Conservation (phyloP, 108 stramenopile species). For the Nitzschia palea region DNA sequence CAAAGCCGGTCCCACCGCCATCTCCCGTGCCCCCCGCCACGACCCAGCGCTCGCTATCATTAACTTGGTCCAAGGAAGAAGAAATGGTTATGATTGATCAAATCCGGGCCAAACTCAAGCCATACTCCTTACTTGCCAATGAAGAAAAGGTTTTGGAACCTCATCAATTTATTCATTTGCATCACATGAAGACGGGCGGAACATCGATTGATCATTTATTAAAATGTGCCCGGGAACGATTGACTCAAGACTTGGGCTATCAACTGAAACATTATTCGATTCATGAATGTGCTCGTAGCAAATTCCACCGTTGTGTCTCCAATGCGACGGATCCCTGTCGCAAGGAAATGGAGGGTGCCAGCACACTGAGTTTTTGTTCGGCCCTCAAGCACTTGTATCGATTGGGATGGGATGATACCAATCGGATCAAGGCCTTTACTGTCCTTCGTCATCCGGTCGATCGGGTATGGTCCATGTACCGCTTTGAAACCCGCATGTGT, state of each 20-base stretch:
- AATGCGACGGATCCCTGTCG: conserved; percentile 22
- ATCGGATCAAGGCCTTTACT: conserved; percentile 48
- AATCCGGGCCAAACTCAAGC: conserved; percentile 5
- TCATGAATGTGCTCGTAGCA: conserved; percentile 40
- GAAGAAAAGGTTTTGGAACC: conserved; percentile 21
- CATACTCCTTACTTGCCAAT: not conserved
- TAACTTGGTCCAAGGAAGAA: conserved; percentile 3
- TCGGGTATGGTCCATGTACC: conserved; percentile 81
- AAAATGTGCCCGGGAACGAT: conserved; percentile 53
- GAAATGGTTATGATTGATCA: conserved; percentile 2
- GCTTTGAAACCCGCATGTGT: conserved; percentile 62
- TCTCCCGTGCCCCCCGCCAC: not conserved
- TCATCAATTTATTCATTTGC: conserved; percentile 79
- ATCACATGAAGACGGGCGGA: conserved; percentile 81
- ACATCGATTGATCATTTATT: conserved; percentile 59
- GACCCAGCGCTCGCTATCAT: not conserved
- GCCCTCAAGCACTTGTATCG: conserved; percentile 53
- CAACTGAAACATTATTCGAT: conserved; percentile 13
- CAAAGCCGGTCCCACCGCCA: not conserved
- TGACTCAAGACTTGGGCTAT: conserved; percentile 14
- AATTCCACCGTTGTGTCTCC: conserved; percentile 29
- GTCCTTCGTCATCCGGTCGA: conserved; percentile 76
- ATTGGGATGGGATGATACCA: conserved; percentile 55
- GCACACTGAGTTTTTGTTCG: conserved; percentile 70
- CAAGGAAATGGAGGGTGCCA: conserved; percentile 20